Evolutionary conservation across 805 yeast species (phyloP).

Genomic region (Barnettozyma botsteinii): DNA sequence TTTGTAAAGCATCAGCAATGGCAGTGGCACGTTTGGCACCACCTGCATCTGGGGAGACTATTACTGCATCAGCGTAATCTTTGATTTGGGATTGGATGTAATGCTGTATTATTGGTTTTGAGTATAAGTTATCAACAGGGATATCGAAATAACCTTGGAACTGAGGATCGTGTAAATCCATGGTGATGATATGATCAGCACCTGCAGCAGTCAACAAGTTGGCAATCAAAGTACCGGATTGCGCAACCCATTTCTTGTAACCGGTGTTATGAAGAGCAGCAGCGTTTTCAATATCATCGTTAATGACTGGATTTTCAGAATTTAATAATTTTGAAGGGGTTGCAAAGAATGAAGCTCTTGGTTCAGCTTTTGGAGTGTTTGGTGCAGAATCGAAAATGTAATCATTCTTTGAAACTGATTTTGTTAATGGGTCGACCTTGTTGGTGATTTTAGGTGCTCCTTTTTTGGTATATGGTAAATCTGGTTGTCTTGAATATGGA

Average conservation of each 20-base stretch:
- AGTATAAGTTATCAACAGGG: constrained; percentile 91
- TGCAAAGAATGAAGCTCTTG: constrained; percentile 4
- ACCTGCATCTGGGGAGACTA: constrained; percentile 98
- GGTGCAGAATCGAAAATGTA: constrained; percentile 47
- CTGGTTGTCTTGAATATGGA: constrained; percentile 96
- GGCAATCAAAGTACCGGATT: constrained; percentile 88
- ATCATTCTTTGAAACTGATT: constrained; percentile 20
- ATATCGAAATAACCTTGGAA: constrained; percentile 96
- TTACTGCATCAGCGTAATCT: constrained; percentile 74
- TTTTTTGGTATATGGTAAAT: constrained; percentile 72
- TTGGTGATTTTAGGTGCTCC: constrained; percentile 52
- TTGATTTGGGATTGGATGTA: constrained; percentile 77
- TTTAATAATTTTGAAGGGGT: constrained; percentile 13
- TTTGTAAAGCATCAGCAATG: constrained; percentile 82
- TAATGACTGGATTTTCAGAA: constrained; percentile 31
- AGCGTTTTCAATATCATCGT: constrained; percentile 13
- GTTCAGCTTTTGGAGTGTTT: constrained; percentile 28
- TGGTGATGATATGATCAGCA: constrained; percentile 92
- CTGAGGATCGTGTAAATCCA: constrained; percentile 98
- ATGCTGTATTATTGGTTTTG: constrained; percentile 80
- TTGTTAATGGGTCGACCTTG: not conserved
- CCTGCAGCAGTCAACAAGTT: constrained; percentile 86
- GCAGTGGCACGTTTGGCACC: constrained; percentile 97
- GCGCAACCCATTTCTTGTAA: constrained; percentile 93
- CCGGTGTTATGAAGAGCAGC: constrained; percentile 44